Percentiles rank a stretch among this genome's conserved stretches.
phyloP scores from a whole-genome alignment of 2,329 filamentous ascomycete genomes.

The Cladosporium sp. region DNA sequence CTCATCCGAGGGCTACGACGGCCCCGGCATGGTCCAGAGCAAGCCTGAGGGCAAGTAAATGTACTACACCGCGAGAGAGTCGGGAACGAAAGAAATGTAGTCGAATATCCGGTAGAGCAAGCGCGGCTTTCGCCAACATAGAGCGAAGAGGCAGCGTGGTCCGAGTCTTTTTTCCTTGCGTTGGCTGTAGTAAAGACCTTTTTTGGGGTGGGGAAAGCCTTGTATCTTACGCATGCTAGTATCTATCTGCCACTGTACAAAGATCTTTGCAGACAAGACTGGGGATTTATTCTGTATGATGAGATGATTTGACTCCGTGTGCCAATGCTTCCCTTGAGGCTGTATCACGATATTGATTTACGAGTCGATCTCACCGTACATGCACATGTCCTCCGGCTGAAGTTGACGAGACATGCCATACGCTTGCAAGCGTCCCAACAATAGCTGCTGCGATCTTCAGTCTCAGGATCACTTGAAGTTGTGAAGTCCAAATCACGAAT shows the following conservation, averaged over 20 bases:
- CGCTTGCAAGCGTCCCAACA: background rate
- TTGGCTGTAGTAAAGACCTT: conserved; percentile 17
- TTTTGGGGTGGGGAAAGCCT: conserved; percentile 10
- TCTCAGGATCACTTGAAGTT: background rate
- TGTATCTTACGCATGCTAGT: conserved; percentile 19
- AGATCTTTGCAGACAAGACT: conserved; percentile 15
- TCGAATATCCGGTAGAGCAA: conserved; percentile 16
- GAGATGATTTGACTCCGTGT: background rate
- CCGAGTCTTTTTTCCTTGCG: conserved; percentile 14
- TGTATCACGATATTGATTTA: background rate
- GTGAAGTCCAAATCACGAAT: background rate
- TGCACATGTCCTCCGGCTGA: background rate
- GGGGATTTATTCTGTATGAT: background rate
- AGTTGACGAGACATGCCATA: background rate
- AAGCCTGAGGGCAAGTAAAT: conserved; percentile 29
- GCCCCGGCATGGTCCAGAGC: conserved; percentile 72
- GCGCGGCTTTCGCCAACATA: background rate
- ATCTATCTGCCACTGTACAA: conserved; percentile 20
- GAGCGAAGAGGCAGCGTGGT: background rate
- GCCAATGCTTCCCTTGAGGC: background rate
- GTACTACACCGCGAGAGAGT: conserved; percentile 2
- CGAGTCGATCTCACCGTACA: background rate
- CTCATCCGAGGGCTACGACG: conserved; percentile 73
- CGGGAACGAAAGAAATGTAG: conserved; percentile 17
- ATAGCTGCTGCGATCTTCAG: background rate